Evolutionary conservation across 345 rosid genomes (phyloP), one percentile per base, ranked within the genome.

Genomic region (Citrus inodora): DNA sequence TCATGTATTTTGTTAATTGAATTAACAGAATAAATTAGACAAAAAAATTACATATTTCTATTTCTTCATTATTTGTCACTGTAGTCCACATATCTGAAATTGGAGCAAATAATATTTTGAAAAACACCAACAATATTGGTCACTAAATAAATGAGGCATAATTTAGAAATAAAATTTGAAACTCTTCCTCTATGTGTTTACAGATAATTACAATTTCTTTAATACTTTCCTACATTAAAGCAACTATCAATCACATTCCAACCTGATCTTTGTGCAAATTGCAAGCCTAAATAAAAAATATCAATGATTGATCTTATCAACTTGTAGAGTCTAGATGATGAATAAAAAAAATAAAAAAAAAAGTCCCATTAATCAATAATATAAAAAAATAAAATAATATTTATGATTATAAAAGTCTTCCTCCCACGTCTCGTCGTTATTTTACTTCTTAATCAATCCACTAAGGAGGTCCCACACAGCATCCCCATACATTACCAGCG

Each of bases 341-440:
- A 17, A 3, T 1, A 42, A 42, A 11, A 42, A 2, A 42, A 35
- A n/a, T n/a, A n/a, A 6, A 35, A 35, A 35, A 35, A 35, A 1
- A 5, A 9, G 13, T 0, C 5, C 17, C 51, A 11, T 4, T 3
- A 13, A 46, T 46, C 17, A 32, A 28, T 28, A 6, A 30, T 19
- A 30, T 14, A 25, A 22, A 59, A 58, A 59, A 6, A 66, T 22
- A 35, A 4, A 46, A 25, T 2, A 16, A 2, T 1, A 4, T 11
- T 2, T 24, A 1, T 0, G 1, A 27, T 24, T 68, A 46, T 25
- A 30, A 27, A 27, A 21, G 21, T 35, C 30, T 67, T 9, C 0
- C 75, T 66, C 73, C 38, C 80, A 73, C 84, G 78, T 48, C 67
- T 77, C 60, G 51, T 40, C 63, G 42, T 58, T 11, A 3, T 56